Evolutionary conservation across 768 basidiomycete species (phyloP), one percentile per base, ranked within the genome.

Genomic region (Kwoniella shandongensis): DNA sequence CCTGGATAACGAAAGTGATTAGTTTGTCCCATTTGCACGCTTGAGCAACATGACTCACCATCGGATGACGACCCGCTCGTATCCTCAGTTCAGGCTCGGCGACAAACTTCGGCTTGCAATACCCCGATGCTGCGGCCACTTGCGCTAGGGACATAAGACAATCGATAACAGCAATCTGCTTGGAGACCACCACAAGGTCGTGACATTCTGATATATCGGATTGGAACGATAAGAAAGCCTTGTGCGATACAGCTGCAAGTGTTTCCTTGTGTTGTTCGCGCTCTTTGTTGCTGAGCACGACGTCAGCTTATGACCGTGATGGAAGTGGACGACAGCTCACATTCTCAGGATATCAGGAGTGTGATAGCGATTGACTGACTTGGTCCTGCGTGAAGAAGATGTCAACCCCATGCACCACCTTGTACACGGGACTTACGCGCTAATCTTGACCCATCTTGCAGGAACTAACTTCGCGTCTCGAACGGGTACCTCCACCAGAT

Each of bases 1-100:
- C 72, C 73, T 75, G 42, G 12, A 17, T 10, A 36, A 8, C 12
- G 10, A 13, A 17, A 53, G 25, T 6, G 23, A 35, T 15, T 41
- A 20, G 50, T 30, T 15, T 20, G n/a, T 10, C 27, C 20, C 6
- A 22, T 44, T 23, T 25, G 15, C 38, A 1, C 17, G 30, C 22
- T 7, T 12, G 36, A 38, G 15, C 32, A 15, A 2, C 2, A 17
- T 5, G 27, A 47, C 64, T 61, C 29, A 70, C 84, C 84, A 98
- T 91, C 0, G 94, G 94, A 79, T 99, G 94, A 11, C 91, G 82
- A 0, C 90, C 93, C n/a, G 86, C 84, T 11, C 81, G 76, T 27
- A 97, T 88, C 58, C 89, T 85, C 12, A 97, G 79, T 23, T 74
- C 74, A 45, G 85, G 82, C 4, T 75, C 73, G 26, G 85, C 82